Percentiles rank a stretch among this genome's conserved stretches.
Evolutionary conservation across 306 rosid species (phyloP).

Genomic region (Castanea mollissima): DNA sequence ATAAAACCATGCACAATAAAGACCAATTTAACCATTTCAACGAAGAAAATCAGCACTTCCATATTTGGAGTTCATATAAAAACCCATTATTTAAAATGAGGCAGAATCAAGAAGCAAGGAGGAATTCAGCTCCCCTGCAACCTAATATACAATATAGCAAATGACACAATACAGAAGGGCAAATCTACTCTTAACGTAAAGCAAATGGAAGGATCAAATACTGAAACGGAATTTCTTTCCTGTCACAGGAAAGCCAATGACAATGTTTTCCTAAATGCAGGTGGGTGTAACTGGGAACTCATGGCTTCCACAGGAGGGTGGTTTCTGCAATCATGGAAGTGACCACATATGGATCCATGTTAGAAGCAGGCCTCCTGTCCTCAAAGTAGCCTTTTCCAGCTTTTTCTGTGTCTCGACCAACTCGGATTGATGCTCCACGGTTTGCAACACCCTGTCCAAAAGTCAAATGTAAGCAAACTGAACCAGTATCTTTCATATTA

Average conservation of each 20-base stretch:
- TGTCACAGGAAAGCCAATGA: not conserved
- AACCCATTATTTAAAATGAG: conserved; percentile 30
- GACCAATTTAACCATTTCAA: not conserved
- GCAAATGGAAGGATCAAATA: conserved; percentile 1
- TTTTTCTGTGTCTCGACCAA: conserved; percentile 96
- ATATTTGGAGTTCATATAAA: not conserved
- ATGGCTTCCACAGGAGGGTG: conserved; percentile 83
- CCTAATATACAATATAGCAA: conserved; percentile 8
- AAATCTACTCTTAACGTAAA: conserved; percentile 19
- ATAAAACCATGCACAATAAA: not conserved
- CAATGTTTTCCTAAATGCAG: not conserved
- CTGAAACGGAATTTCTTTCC: conserved; percentile 1
- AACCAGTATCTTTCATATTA: not conserved
- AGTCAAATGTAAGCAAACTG: not conserved
- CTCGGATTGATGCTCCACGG: conserved; percentile 94
- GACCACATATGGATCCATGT: conserved; percentile 98
- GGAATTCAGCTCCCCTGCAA: conserved; percentile 19
- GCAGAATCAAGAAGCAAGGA: not conserved
- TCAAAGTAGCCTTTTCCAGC: conserved; percentile 92
- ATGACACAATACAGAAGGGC: not conserved
- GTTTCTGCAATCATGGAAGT: conserved; percentile 94
- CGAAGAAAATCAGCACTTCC: not conserved
- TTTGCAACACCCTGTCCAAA: conserved; percentile 80
- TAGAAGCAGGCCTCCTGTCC: conserved; percentile 95
- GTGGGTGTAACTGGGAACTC: conserved; percentile 2